Evolutionary conservation across 139 green algal genomes (phyloP).

Genomic region (Chlamydomonas sphaeroides): DNA sequence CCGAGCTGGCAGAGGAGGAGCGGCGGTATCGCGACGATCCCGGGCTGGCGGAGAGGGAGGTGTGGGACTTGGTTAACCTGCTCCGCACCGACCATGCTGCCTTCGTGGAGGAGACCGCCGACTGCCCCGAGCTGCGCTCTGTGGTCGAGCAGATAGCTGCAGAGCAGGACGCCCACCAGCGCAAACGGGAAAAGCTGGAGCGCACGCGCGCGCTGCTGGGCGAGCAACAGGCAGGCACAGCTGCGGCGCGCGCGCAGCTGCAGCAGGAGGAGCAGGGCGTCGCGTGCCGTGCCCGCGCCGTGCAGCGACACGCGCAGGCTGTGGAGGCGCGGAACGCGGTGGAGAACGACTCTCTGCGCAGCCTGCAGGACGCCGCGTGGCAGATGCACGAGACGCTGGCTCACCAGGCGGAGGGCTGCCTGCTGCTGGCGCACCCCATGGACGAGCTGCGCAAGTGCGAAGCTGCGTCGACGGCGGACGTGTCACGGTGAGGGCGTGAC

Average conservation of each 20-base stretch:
- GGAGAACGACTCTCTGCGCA: too few relatives aligned
- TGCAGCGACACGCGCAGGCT: not conserved
- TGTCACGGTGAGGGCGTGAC: too few relatives aligned
- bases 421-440: slow-evolving; percentile 20
- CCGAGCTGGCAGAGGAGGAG: slow-evolving; percentile 5
- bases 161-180: not conserved
- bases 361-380: too few relatives aligned
- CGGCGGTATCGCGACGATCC: not conserved
- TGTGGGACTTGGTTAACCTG: slow-evolving; percentile 3
- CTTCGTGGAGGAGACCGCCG: not conserved
- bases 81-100: not conserved
- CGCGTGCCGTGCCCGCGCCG: not conserved
- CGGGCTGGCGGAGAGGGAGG: not conserved
- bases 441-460: slow-evolving; percentile 31
- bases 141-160: not conserved
- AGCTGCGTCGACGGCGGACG: not conserved
- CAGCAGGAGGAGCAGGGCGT: slow-evolving; percentile 17
- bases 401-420: not conserved
- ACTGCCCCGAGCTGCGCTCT: not conserved
- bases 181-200: not conserved
- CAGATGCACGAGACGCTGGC: slow-evolving; percentile 29
- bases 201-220: not conserved
- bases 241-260: not conserved
- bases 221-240: not conserved
- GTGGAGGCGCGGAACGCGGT: not conserved